Evolutionary conservation across 1,284 basidiomycete genomes (phyloP).

Genomic region (Wallemia mellicola): DNA sequence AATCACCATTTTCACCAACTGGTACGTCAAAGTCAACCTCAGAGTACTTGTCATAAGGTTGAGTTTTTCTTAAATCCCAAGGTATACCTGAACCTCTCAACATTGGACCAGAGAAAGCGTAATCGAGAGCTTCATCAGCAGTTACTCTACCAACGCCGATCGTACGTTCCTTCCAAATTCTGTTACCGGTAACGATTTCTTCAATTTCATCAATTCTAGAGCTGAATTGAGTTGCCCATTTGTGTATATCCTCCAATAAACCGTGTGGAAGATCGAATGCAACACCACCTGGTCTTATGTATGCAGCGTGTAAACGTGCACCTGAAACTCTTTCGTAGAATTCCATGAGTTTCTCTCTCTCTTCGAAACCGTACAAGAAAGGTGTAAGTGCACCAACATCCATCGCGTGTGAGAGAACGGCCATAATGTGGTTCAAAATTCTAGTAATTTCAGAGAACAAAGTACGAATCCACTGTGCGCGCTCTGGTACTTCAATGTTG

Average conservation of each 20-base stretch:
- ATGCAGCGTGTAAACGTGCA: constrained; percentile 88
- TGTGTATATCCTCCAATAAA: constrained; percentile 83
- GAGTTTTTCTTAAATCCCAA: constrained; percentile 80
- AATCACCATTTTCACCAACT: constrained; percentile 86
- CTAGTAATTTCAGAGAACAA: constrained; percentile 92
- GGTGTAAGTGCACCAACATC: constrained; percentile 94
- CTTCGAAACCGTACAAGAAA: constrained; percentile 98
- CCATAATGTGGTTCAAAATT: constrained; percentile 92
- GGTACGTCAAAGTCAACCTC: constrained; percentile 95
- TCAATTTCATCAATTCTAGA: constrained; percentile 79
- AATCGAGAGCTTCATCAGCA: constrained; percentile 71
- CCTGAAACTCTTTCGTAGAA: constrained; percentile 98
- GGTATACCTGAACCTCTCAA: constrained; percentile 70
- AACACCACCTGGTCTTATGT: constrained; percentile 89
- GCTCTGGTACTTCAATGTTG: constrained; percentile 94
- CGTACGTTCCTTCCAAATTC: constrained; percentile 91
- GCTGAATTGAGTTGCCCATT: constrained; percentile 85
- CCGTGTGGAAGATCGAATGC: constrained; percentile 94
- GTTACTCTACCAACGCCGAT: constrained; percentile 72
- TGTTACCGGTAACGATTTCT: constrained; percentile 87
- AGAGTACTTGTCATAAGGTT: constrained; percentile 89
- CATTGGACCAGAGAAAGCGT: constrained; percentile 93
- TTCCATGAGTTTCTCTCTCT: constrained; percentile 99
- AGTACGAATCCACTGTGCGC: constrained; percentile 95
- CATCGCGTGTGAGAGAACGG: constrained; percentile 79